Percentiles rank a stretch among this genome's conserved stretches.
phyloP scores from a whole-genome alignment of 75 land plant genomes.

The Cupressus sempervirens region DNA sequence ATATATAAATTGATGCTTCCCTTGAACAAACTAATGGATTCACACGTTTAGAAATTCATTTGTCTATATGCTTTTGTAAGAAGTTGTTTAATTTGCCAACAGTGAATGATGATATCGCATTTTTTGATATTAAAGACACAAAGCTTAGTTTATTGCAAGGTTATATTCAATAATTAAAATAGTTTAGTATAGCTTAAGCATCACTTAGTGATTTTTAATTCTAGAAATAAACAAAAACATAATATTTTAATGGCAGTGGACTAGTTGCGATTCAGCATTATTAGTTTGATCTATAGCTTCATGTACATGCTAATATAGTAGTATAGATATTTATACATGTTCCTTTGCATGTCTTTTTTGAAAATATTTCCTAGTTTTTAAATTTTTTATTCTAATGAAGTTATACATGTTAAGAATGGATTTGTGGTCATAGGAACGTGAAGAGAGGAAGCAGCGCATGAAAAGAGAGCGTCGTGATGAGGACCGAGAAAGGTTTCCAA shows the following conservation, averaged over 20 bases:
- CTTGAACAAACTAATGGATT: neutral
- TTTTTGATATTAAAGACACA: too few species aligned
- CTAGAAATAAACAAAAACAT: neutral
- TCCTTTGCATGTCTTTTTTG: neutral
- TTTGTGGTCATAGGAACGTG: conserved; percentile 56
- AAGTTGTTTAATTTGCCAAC: too few species aligned
- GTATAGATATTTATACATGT: neutral
- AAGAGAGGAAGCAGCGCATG: conserved; percentile 58
- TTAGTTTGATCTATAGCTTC: neutral
- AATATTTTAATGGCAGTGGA: neutral
- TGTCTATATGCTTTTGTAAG: too few species aligned
- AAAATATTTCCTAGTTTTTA: neutral
- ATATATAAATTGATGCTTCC: neutral
- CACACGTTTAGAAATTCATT: too few species aligned
- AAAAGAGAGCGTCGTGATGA: conserved; percentile 59
- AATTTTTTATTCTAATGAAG: neutral
- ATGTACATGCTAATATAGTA: neutral
- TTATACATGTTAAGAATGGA: neutral
- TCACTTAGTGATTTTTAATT: too few species aligned
- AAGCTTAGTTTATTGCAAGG: too few species aligned
- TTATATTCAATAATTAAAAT: too few species aligned
- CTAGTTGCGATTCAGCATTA: neutral
- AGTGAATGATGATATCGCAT: too few species aligned
- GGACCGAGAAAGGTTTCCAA: conserved; percentile 16
- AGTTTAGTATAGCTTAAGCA: too few species aligned